Evolutionary conservation across 495 filamentous ascomycete species (phyloP), one percentile per base, ranked within the genome.

Genomic region (Halenospora varia): DNA sequence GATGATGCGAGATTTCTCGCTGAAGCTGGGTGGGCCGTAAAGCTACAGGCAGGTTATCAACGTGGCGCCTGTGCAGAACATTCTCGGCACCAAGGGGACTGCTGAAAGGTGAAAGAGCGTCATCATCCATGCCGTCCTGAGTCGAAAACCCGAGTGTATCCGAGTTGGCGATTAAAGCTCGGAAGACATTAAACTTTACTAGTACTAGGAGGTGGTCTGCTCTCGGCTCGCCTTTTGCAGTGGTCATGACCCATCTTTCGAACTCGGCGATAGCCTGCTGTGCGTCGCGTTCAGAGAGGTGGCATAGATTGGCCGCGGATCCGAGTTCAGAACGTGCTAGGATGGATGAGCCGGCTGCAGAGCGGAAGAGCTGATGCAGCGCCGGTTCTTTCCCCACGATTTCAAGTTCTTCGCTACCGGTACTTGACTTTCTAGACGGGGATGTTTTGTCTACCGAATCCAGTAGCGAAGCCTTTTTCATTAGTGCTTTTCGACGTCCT

Each of bases 11-110:
- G 6, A 61, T 48, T 22, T 50, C 39, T 2, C 47, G 50, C 48
- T 67, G 64, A 10, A 67, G 29, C 23, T 59, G 25, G 1, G 62
- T 65, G 17, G 64, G 66, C 3, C 47, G 61, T 35, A 61, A 48
- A 10, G 59, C 6, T 20, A 22, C 3, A 39, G 61, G 62, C 2
- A 51, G n/a, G n/a, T n/a, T n/a, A n/a, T n/a, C n/a, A n/a, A n/a
- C n/a, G n/a, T 35, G 2, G 25, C 13, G 20, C 44, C 25, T 26
- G 20, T 50, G 26, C 15, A 9, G 42, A 17, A 44, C 18, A 2
- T n/a, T n/a, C n/a, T n/a, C 15, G 23, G 53, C n/a, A 25, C 18
- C 13, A 20, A 15, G 10, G 17, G 39, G 47, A 17, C 45, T n/a
- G 18, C 24, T 22, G 25, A 56, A 61, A 4, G 52, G 59, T 17